Percentiles rank a stretch among this genome's conserved stretches.
phyloP scores from a whole-genome alignment of 176 grass and related monocot genomes.

The Oryza glaberrima region DNA sequence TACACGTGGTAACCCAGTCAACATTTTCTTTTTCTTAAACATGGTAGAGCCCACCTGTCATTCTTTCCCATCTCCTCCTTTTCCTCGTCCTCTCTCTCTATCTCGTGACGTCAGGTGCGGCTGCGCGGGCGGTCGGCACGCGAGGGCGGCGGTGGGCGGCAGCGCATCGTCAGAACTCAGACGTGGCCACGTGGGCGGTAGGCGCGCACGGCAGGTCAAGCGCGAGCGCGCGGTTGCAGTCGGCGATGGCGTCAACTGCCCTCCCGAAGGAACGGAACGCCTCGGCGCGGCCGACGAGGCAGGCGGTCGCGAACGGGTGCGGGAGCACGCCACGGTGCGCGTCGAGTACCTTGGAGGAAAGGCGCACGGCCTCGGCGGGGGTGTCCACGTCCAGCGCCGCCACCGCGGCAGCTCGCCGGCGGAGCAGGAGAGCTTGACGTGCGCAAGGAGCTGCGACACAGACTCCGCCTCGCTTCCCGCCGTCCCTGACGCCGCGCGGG shows the following conservation, averaged over 20 bases:
- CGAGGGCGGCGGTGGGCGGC: too few relatives aligned
- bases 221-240: slow-evolving; percentile 67
- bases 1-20: too few relatives aligned
- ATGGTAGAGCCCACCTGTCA: too few relatives aligned
- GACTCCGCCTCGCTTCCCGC: slow-evolving; percentile 52
- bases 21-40: too few relatives aligned
- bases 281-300: slow-evolving; percentile 78
- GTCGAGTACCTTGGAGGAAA: slow-evolving; percentile 88
- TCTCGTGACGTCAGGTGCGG: too few relatives aligned
- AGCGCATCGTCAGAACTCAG: too few relatives aligned
- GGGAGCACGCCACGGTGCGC: slow-evolving; percentile 72
- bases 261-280: slow-evolving; percentile 61
- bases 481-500: slow-evolving; percentile 15
- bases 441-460: slow-evolving; percentile 63
- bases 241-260: slow-evolving; percentile 69
- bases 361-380: slow-evolving; percentile 68
- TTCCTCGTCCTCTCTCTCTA: too few relatives aligned
- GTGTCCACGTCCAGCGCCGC: slow-evolving; percentile 75
- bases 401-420: slow-evolving; percentile 66
- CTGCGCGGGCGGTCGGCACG: too few relatives aligned
- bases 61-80: too few relatives aligned
- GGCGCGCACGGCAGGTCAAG: slow-evolving; percentile 80
- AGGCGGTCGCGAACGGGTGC: slow-evolving; percentile 74
- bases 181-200: slow-evolving; percentile 1
- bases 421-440: slow-evolving; percentile 76